Base-by-base conservation (phyloP, 2,329 filamentous ascomycete genomes). In the Sarocladium brachiariae region DNA sequence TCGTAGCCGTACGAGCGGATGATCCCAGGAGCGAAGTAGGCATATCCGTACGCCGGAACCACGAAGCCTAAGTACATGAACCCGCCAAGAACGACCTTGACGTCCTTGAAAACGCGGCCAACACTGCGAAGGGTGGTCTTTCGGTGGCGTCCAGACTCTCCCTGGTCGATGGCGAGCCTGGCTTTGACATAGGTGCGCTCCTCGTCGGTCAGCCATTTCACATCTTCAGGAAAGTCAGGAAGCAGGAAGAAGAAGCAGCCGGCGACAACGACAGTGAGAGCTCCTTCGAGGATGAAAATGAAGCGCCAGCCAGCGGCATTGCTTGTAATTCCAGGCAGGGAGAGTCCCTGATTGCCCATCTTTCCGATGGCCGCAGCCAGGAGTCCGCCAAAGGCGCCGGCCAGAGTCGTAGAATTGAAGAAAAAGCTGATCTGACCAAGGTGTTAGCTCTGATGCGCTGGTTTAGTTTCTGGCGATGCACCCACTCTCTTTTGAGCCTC, bases 401-500 rank as follows among this genome's bases (percentile, higher is more conserved):
- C 87, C 3, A 92, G 72, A 0, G 84, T 87, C 1, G 87, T 91
- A 24, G 78, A 88, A 61, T 80, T 84, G 74, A 97, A 97, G 75
- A 97, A 97, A 73, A 97, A 91, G 14, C 84, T 87, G 70, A 91
- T 96, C 25, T 93, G n/a, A n/a, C n/a, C n/a, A n/a, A n/a, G n/a
- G n/a, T 30, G 27, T 13, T 7, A 30, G 27, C 13, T 30, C 7
- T 30, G 27, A 30, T 30, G 27, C 7, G 27, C n/a, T n/a, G n/a
- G n/a, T n/a, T n/a, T n/a, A n/a, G n/a, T n/a, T n/a, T n/a, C n/a
- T n/a, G n/a, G n/a, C n/a, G n/a, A 35, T 7, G 7, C 7, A 33
- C 43, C 4, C 14, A 47, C 43, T 18, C 43, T 31, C 37, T 89
- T 89, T 68, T 97, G 92, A 2, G 91, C 89, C 69, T 97, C 93